Base-by-base conservation (phyloP, 306 rosid genomes). In the Macrotyloma uniflorum region DNA sequence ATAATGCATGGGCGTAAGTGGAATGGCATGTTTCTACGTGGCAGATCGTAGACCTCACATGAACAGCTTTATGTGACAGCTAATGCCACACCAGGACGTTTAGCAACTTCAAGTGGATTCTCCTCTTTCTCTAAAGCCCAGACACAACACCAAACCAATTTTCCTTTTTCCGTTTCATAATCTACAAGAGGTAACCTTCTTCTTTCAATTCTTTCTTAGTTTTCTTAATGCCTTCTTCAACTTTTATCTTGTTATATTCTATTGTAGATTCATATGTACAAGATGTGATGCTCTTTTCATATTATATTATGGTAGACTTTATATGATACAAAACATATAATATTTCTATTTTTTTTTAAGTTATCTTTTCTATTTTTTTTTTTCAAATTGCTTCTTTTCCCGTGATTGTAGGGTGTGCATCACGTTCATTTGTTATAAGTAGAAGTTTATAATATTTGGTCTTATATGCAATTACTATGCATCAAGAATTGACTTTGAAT, bases 11-110 rank as follows among this genome's bases (percentile, higher is more conserved):
- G 62, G 18, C 5, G 23, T 24, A 15, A 68, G 67, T 80, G 93
- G 88, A 82, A 77, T 77, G 76, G 30, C 59, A 71, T 33, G 70
- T 23, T 72, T 61, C 71, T 79, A 91, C 98, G 94, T 89, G 94
- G 92, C 80, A 10, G 8, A 5, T 77, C 63, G 67, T 55, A 19
- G 26, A 45, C 98, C 98, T 88, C 76, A 57, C 69, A 70, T 46
- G 1, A 11, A 35, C 26, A 43, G 42, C 76, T 80, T 70, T 87
- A 22, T 43, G 83, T 69, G 70, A 59, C 82, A 70, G 33, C 75
- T 79, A 70, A 22, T 33, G 55, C 26, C 36, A 45, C 55, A 12
- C 65, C 63, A 23, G 23, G 32, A 65, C 16, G 15, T 73, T 49
- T 81, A 78, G 45, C 6, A 12, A 50, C 71, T 59, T 9, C 80